Percentiles rank a stretch among this genome's conserved stretches.
phyloP scores from a whole-genome alignment of 805 yeast genomes.

The Myxozyma monticola region DNA sequence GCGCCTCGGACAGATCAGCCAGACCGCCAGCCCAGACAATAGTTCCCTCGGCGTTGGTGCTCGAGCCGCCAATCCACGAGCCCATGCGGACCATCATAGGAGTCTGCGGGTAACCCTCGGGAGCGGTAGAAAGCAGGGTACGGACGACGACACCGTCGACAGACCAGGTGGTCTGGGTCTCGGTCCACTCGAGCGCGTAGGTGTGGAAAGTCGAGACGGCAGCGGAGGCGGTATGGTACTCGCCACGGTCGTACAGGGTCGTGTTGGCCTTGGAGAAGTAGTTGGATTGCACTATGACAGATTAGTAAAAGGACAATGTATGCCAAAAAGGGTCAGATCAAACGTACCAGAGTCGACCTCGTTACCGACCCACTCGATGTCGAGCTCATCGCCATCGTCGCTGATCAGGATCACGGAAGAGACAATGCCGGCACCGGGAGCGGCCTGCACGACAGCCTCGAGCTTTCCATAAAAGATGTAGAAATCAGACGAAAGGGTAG shows the following conservation, averaged over 20 bases:
- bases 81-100: slow-evolving; percentile 74
- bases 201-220: slow-evolving; percentile 67
- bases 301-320: slow-evolving; percentile 40
- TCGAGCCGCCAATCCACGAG: slow-evolving; percentile 54
- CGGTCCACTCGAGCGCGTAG: slow-evolving; percentile 83
- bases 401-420: slow-evolving; percentile 78
- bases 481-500: slow-evolving; percentile 72
- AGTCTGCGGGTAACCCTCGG: slow-evolving; percentile 79
- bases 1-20: slow-evolving; percentile 64
- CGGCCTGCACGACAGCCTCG: slow-evolving; percentile 69
- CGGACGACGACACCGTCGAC: slow-evolving; percentile 71
- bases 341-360: slow-evolving; percentile 64
- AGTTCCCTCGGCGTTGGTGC: slow-evolving; percentile 56
- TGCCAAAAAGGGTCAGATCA: background rate
- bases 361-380: slow-evolving; percentile 83
- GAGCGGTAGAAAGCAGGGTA: slow-evolving; percentile 49
- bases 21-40: slow-evolving; percentile 76
- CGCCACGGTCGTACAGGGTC: slow-evolving; percentile 77
- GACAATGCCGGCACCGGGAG: slow-evolving; percentile 74
- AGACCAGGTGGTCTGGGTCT: slow-evolving; percentile 64
- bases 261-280: slow-evolving; percentile 81
- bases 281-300: slow-evolving; percentile 33
- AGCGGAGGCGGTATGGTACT: slow-evolving; percentile 56
- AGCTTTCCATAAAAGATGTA: slow-evolving; percentile 88
- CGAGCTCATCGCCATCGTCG: slow-evolving; percentile 89